Base-by-base conservation (phyloP, 192 early-diverging fungal species). In the Backusella australiensis region DNA sequence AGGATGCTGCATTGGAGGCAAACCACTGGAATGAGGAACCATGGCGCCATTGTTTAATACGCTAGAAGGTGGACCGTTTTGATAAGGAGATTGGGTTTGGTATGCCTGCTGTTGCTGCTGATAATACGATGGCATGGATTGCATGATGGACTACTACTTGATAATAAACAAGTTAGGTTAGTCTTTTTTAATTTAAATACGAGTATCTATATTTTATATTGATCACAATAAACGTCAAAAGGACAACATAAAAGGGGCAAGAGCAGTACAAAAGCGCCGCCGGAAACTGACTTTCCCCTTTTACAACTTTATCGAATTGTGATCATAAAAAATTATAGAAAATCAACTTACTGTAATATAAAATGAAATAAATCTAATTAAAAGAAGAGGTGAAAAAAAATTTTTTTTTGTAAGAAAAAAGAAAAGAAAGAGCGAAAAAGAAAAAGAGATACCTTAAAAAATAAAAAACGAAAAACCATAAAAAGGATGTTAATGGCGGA, bases 1-100 rank as follows among this genome's bases (percentile, higher is more conserved):
- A 29, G 77, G 72, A 69, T 73, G 77, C 56, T 69, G 68, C 8
- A 78, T 66, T 19, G 72, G 77, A 39, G 77, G 77, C 6, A 78
- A 41, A 29, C 77, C 77, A 21, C 67, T 74, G 2, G 74, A 41
- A 67, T 75, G 74, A 21, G 41, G 41, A 15, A 75, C 21, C 38
- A 77, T 71, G 12, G 72, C 29, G 15, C 23, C 75, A 63, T 69
- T 70, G 21, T 76, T 69, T 38, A 71, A 71, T 3, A 65, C 75
- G 9, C 12, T 66, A n/a, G 69, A 46, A 4, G 69, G 17, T 42
- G 52, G 46, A 0, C 38, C 38, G 11, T 39, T 65, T n/a, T 63
- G 74, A 67, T 75, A 75, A 65, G 74, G 74, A 39, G 53, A 39
- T 21, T 63, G 59, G 0, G 65, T 67, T 34, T 75, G 74, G 21